Base-by-base conservation (phyloP, 192 early-diverging fungal genomes). In the Rhizoclosmatium sp. region DNA sequence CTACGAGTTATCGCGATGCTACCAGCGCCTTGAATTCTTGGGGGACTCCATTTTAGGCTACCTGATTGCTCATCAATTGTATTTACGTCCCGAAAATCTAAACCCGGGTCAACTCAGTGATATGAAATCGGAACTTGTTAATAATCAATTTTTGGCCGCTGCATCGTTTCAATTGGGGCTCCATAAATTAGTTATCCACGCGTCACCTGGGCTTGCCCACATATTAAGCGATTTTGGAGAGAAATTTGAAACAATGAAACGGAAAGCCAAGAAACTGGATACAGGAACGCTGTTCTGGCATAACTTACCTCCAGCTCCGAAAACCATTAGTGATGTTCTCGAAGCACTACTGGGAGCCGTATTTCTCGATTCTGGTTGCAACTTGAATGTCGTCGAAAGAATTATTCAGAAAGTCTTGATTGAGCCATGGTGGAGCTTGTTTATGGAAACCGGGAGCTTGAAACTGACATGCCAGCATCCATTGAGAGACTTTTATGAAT, bases 11-110 rank as follows among this genome's bases (percentile, higher is more conserved):
- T 67, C 56, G 40, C 23, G 59, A 12, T 94, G 92, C 81, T 98
- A 97, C 80, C 93, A 98, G 83, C 90, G 97, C 7, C 87, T 98
- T 9, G 97, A 98, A 84, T 97, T 93, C 75, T 76, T 97, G 54
- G 88, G 88, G 21, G 88, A 89, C 59, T 75, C 88, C 3, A 75
- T 86, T 59, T 79, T 89, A 2, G 85, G 84, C 31, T 81, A 84
- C 70, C 61, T 85, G 14, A 75, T 80, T 47, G 77, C 82, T 47
- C 68, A 89, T 19, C 88, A 94, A 60, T 88, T 95, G 70, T 96
- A 90, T 72, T 69, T 90, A 49, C 90, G 90, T 75, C 89, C 92
- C 61, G 89, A 89, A 2, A 72, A 86, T 16, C 87, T 93, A 10
- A 80, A 81, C 3, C 96, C 96, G 2, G 93, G 94, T 21, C 82